Percentiles rank a stretch among this genome's conserved stretches.
Conservation (phyloP, 176 grass and related monocot genomes). For the Oropetium thomaeum region DNA sequence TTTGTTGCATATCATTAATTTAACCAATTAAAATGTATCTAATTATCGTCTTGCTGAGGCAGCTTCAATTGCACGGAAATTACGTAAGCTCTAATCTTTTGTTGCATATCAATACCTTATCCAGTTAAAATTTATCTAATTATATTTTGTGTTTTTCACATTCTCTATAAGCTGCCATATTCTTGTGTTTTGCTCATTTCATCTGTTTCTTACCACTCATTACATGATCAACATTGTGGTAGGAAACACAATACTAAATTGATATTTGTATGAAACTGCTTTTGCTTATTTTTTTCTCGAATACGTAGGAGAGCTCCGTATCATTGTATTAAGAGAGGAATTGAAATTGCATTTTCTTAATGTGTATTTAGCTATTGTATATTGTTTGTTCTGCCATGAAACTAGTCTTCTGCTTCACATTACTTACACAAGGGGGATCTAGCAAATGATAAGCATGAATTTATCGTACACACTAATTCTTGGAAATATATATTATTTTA, state of each 20-base stretch:
- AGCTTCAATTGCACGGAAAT: constrained; percentile 99
- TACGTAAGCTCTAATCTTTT: constrained; percentile 56
- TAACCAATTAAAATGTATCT: no score
- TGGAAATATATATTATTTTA: not conserved
- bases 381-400: not conserved
- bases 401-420: not conserved
- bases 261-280: constrained; percentile 1
- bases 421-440: not conserved
- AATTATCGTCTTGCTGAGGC: constrained; percentile 92
- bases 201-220: constrained; percentile 1
- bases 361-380: not conserved
- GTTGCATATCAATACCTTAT: not conserved
- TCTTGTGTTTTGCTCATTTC: constrained; percentile 13
- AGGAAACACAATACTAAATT: not conserved
- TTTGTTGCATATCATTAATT: not conserved
- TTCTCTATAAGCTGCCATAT: not conserved
- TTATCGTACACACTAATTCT: not conserved
- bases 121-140: not conserved
- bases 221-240: not conserved
- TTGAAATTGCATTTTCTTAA: not conserved
- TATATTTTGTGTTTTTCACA: not conserved
- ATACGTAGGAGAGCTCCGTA: no score
- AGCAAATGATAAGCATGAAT: no score
- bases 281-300: no score
- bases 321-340: no score